phyloP scores from a whole-genome alignment of 1,284 basidiomycete genomes.

The Leccinum ponderosum region DNA sequence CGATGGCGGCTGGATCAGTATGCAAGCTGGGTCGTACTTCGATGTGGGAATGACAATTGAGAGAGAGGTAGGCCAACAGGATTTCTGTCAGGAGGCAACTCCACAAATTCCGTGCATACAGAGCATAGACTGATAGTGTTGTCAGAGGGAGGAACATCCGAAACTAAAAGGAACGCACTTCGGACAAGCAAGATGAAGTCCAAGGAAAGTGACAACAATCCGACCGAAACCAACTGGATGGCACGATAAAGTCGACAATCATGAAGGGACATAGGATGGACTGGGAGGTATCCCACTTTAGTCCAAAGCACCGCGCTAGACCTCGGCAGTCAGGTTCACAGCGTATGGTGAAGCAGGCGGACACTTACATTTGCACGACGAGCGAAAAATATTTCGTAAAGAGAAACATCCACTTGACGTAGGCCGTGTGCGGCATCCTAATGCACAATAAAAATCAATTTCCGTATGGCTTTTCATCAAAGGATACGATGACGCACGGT shows the following conservation, averaged over 20 bases:
- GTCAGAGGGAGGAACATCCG: neutral
- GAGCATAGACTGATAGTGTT: conserved; percentile 17
- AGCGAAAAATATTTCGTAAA: conserved; percentile 18
- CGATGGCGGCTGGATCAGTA: conserved; percentile 8
- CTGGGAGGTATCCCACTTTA: conserved; percentile 10
- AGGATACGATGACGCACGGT: conserved; percentile 12
- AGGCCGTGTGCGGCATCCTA: conserved; percentile 15
- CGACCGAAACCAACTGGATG: conserved; percentile 13
- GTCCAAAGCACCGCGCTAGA: conserved; percentile 11
- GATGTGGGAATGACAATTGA: conserved; percentile 5
- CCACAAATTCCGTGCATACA: conserved; percentile 12
- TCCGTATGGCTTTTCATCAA: neutral
- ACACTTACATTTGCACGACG: conserved; percentile 17
- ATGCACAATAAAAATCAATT: neutral
- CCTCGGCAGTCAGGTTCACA: neutral
- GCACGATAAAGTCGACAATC: conserved; percentile 15
- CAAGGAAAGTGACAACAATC: conserved; percentile 16
- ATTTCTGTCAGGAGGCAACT: conserved; percentile 14
- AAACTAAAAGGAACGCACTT: conserved; percentile 11
- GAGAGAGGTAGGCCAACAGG: neutral
- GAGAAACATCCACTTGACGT: conserved; percentile 27
- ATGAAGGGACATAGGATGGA: neutral
- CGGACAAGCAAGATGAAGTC: conserved; percentile 20
- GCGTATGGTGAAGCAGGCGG: neutral
- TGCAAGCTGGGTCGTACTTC: conserved; percentile 15